A percentile compares a stretch with the other conserved stretches of the same genome.
phyloP scores from a whole-genome alignment of 768 basidiomycete species.

The Leccinum imitatum region DNA sequence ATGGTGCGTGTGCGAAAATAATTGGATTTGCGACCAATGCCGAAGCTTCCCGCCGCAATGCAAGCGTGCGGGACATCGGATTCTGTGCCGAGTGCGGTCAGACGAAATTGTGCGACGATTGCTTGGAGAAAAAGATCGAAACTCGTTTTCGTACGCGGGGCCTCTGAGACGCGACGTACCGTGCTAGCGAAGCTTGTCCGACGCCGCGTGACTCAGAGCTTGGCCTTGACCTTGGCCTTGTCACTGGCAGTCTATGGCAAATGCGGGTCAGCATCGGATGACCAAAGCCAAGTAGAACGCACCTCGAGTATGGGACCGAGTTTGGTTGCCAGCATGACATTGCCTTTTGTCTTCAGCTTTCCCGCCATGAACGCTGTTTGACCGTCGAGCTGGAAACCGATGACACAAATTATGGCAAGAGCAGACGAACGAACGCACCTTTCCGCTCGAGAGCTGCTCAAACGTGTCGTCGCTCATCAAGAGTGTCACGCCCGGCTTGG shows the following conservation, averaged over 20 bases:
- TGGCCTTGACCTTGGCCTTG: conserved; percentile 34
- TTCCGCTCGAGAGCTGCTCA: conserved; percentile 65
- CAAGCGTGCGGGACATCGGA: no score
- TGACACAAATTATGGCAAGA: no score
- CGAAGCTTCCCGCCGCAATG: no score
- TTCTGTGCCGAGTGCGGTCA: no score
- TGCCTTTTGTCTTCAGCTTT: conserved; percentile 90
- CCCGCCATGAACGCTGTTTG: conserved; percentile 98
- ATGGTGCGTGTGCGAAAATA: no score
- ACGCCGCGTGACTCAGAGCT: conserved; percentile 32
- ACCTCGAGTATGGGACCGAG: conserved; percentile 84
- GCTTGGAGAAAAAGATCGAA: no score
- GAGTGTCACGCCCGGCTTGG: conserved; percentile 83
- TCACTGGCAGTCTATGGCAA: conserved; percentile 28
- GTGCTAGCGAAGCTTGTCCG: no score
- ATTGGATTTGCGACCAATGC: no score
- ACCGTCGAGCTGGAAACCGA: conserved; percentile 63
- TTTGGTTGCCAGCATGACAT: conserved; percentile 93
- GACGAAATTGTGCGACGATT: no score
- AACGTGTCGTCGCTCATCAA: conserved; percentile 77
- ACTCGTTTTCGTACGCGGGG: no score
- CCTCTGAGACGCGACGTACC: no score
- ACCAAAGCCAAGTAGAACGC: not conserved
- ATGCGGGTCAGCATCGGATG: not conserved
- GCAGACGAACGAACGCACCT: conserved; percentile 43